Evolutionary conservation across 768 basidiomycete species (phyloP), one percentile per base, ranked within the genome.

Genomic region (Candolleomyces eurysporus): DNA sequence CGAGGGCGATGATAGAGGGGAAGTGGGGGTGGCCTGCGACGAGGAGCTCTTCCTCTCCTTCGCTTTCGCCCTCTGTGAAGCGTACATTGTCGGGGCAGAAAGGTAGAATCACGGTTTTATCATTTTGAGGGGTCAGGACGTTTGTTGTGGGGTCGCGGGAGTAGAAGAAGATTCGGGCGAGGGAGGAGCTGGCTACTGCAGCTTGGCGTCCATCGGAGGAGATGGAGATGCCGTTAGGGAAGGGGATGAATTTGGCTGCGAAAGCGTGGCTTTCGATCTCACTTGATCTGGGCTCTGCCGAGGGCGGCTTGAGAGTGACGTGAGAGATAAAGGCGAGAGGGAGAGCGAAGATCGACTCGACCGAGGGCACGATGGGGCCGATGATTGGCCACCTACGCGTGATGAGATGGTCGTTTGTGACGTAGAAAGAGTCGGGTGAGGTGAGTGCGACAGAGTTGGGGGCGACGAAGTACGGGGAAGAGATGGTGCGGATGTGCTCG

Each of bases 1-100:
- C 82, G 2, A 88, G 73, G 5, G 66, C 65, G 21, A 71, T 64
- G 31, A 90, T 69, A 17, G 80, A 73, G 0, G 80, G 82, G 71
- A 89, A 88, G 69, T 87, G 78, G 0, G 89, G 84, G 65, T 90
- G 89, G 0, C 89, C 89, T 0, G 84, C 75, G n/a, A 84, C 84
- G 61, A 88, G 72, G 54, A 91, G 75, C 0, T 69, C 67, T 31
- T 73, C 67, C 21, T 63, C 50, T 17, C 60, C 63, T 10, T 59
- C 51, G 43, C 69, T 69, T 56, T 79, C 52, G 6, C 52, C 32
- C 77, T 56, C 83, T 68, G 79, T 89, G 56, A 72, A 66, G 14
- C 62, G 74, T 43, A 90, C 58, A 66, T 91, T 91, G 65, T 91
- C 90, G 0, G 84, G 78, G 6, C 73, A 68, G 71, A 89, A 87